A percentile compares a stretch with the other conserved stretches of the same genome.
Evolutionary conservation across 371 early-diverging fungal genomes (phyloP).

Genomic region (Thermomucor indicae-seudaticae): DNA sequence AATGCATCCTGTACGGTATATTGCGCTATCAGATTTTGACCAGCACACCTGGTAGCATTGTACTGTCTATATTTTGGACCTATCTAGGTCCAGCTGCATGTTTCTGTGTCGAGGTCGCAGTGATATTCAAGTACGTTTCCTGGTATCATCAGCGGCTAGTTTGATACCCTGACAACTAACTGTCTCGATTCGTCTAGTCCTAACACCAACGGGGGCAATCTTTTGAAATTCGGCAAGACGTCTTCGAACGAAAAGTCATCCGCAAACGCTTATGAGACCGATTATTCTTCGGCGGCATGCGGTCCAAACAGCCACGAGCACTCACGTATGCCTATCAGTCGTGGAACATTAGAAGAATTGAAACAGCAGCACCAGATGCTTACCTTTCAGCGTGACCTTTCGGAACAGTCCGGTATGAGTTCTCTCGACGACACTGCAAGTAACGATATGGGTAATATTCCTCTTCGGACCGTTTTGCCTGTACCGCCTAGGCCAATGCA

Average conservation of each 20-base stretch:
- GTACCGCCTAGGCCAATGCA: not conserved
- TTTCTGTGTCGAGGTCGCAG: constrained; percentile 12
- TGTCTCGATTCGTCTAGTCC: not conserved
- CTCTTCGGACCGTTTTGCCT: no score
- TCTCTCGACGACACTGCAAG: not conserved
- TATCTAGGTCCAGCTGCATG: constrained; percentile 13
- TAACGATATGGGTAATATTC: no score
- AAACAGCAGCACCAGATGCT: constrained; percentile 6
- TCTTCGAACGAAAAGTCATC: not conserved
- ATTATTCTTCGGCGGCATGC: not conserved
- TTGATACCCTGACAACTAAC: not conserved
- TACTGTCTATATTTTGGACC: constrained; percentile 17
- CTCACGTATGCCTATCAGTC: constrained; percentile 2
- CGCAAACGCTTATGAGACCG: not conserved
- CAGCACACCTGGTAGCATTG: constrained; percentile 8
- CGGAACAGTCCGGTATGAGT: not conserved
- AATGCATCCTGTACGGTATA: constrained; percentile 13
- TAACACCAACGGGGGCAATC: not conserved
- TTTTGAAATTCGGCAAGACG: not conserved
- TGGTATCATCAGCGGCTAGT: not conserved
- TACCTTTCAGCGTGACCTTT: not conserved
- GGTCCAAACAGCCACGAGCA: not conserved
- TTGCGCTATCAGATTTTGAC: constrained; percentile 15
- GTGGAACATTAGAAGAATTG: constrained; percentile 8
- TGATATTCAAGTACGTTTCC: constrained; percentile 12